Conservation (phyloP, 805 yeast genomes). For the Candida nemodendra region DNA sequence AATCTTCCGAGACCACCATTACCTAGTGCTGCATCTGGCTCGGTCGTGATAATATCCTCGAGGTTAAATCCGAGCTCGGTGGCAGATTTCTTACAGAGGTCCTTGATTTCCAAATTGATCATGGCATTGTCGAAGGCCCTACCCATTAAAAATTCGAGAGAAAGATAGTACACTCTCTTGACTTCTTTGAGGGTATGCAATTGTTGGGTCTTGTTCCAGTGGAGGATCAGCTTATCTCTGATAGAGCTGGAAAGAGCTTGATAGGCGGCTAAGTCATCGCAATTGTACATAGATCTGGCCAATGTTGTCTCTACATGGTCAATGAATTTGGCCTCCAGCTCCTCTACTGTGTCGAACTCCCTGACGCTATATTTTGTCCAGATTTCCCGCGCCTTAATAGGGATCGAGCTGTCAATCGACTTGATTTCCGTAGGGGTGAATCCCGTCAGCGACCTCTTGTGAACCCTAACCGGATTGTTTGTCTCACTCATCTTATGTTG, state of each 20-base stretch:
- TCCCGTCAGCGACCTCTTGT: conserved; percentile 81
- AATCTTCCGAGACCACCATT: conserved; percentile 94
- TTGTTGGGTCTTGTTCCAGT: conserved; percentile 94
- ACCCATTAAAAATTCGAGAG: conserved; percentile 91
- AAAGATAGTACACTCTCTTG: conserved; percentile 82
- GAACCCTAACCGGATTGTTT: conserved; percentile 27
- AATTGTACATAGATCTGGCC: conserved; percentile 89
- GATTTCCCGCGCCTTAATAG: conserved; percentile 67
- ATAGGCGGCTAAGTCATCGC: conserved; percentile 90
- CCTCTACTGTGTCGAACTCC: conserved; percentile 48
- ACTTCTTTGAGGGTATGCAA: conserved; percentile 79
- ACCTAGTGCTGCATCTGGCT: conserved; percentile 93
- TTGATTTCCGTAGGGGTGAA: conserved; percentile 87
- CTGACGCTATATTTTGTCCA: conserved; percentile 72
- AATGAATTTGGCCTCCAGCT: conserved; percentile 67
- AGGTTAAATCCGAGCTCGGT: conserved; percentile 80
- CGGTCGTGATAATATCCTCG: conserved; percentile 82
- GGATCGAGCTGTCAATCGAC: conserved; percentile 78
- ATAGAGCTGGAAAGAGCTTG: conserved; percentile 81
- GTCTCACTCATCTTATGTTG: not conserved
- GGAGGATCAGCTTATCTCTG: conserved; percentile 74
- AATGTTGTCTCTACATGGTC: conserved; percentile 86
- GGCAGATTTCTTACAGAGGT: conserved; percentile 52
- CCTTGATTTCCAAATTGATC: conserved; percentile 73
- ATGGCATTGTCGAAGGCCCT: conserved; percentile 92